These are phyloP conservation scores for Mycena amicta DNA, from an alignment of 768 basidiomycete genomes.

Conservation along the genomic window DNA sequence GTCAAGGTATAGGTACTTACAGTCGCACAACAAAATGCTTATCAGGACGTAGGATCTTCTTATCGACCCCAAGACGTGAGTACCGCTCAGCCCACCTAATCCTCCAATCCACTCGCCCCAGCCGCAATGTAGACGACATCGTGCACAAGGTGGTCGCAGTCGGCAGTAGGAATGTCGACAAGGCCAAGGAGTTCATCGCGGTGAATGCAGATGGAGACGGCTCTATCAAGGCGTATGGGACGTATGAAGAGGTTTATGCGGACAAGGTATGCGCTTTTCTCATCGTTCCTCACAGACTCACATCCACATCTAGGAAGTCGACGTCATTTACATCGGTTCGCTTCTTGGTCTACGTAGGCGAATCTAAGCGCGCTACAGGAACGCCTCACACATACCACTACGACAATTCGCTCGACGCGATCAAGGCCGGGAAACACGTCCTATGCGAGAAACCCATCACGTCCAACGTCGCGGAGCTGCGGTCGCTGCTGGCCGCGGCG, in stretches of 20 bases:
- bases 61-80: slow-evolving; percentile 70
- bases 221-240: slow-evolving; percentile 67
- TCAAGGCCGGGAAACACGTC: slow-evolving; percentile 81
- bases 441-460: slow-evolving; percentile 91
- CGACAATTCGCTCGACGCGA: slow-evolving; percentile 70
- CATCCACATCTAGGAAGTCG: slow-evolving; percentile 53
- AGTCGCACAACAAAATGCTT: not conserved
- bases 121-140: slow-evolving; percentile 68
- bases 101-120: slow-evolving; percentile 33
- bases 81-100: too few relatives aligned
- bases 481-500: slow-evolving; percentile 72
- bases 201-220: slow-evolving; percentile 50
- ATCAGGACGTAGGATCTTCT: slow-evolving; percentile 62
- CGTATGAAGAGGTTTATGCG: slow-evolving; percentile 72
- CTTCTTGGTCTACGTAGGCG: slow-evolving; percentile 3
- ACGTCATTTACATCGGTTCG: slow-evolving; percentile 75
- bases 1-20: not conserved
- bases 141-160: slow-evolving; percentile 72
- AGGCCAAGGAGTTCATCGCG: slow-evolving; percentile 71
- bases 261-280: slow-evolving; percentile 53
- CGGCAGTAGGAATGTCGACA: slow-evolving; percentile 71
- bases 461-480: slow-evolving; percentile 71
- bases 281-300: not conserved
- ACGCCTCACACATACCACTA: slow-evolving; percentile 89
- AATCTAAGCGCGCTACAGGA: slow-evolving; percentile 39